These are phyloP conservation scores for Tarenaya hassleriana DNA, from an alignment of 345 rosid genomes.

Conservation along the genomic window DNA sequence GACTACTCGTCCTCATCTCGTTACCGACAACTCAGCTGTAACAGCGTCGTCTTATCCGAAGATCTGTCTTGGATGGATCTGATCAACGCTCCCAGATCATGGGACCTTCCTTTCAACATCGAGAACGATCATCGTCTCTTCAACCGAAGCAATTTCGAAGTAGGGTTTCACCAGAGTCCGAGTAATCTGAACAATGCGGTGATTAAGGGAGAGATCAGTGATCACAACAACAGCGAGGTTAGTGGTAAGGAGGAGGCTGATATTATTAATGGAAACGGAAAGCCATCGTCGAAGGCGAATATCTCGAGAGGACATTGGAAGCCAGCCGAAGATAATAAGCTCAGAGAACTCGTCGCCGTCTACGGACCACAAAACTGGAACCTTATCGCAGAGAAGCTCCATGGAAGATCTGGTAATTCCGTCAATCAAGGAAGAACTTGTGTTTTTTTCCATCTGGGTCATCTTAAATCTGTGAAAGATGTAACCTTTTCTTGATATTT, in stretches of 20 bases:
- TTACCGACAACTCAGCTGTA: constrained; percentile 15
- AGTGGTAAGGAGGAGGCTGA: constrained; percentile 3
- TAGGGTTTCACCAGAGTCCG: too few species aligned
- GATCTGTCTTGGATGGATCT: constrained; percentile 25
- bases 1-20: too few species aligned
- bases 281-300: constrained; percentile 12
- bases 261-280: background rate
- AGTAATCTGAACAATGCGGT: background rate
- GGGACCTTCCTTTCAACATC: constrained; percentile 17
- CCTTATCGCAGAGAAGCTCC: constrained; percentile 71
- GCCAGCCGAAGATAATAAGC: constrained; percentile 82
- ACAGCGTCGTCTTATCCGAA: constrained; percentile 21
- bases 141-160: too few species aligned
- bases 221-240: constrained; percentile 19
- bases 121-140: background rate
- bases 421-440: background rate
- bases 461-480: background rate
- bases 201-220: constrained; percentile 6
- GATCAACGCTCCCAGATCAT: background rate
- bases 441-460: too few species aligned
- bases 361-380: constrained; percentile 98
- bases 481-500: background rate
- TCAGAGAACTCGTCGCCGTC: constrained; percentile 64
- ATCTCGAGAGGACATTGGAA: constrained; percentile 85
- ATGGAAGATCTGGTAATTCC: constrained; percentile 79